Conservation (phyloP, 495 filamentous ascomycete species). For the Articulospora tetracladia region DNA sequence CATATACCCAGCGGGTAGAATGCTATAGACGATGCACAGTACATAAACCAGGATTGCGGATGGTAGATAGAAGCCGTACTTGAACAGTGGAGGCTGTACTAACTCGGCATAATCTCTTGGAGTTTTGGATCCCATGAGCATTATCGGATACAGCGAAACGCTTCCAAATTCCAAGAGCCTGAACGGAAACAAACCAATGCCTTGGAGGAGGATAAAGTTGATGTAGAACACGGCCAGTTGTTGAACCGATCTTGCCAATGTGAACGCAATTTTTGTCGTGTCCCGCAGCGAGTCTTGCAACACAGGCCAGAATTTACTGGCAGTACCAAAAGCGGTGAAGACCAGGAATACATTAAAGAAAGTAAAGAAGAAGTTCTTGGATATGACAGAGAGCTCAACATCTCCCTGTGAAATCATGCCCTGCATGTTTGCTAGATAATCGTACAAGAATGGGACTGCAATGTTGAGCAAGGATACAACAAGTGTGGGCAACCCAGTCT, state of each 20-base stretch:
- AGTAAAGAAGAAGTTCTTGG: constrained; percentile 99
- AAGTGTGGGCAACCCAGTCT: constrained; percentile 82
- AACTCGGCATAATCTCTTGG: constrained; percentile 89
- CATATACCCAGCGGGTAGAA: constrained; percentile 76
- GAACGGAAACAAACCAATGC: constrained; percentile 87
- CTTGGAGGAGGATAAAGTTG: constrained; percentile 93
- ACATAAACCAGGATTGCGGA: constrained; percentile 88
- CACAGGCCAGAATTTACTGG: constrained; percentile 63
- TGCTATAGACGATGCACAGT: constrained; percentile 91
- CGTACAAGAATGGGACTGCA: constrained; percentile 90
- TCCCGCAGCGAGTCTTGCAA: constrained; percentile 73
- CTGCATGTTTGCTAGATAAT: constrained; percentile 84
- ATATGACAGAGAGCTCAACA: constrained; percentile 90
- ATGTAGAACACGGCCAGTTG: constrained; percentile 78
- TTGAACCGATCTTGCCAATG: constrained; percentile 72
- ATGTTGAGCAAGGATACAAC: constrained; percentile 82
- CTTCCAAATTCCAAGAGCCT: constrained; percentile 87
- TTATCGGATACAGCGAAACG: constrained; percentile 79
- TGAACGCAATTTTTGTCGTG: constrained; percentile 70
- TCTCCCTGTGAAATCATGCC: constrained; percentile 94
- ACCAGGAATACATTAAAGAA: constrained; percentile 99
- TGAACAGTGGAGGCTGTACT: constrained; percentile 79
- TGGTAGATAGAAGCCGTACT: constrained; percentile 93
- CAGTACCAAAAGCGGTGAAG: constrained; percentile 88
- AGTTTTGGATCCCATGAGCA: constrained; percentile 73